Evolutionary conservation across 306 rosid species (phyloP).

Genomic region (Citrullus mucosospermus): DNA sequence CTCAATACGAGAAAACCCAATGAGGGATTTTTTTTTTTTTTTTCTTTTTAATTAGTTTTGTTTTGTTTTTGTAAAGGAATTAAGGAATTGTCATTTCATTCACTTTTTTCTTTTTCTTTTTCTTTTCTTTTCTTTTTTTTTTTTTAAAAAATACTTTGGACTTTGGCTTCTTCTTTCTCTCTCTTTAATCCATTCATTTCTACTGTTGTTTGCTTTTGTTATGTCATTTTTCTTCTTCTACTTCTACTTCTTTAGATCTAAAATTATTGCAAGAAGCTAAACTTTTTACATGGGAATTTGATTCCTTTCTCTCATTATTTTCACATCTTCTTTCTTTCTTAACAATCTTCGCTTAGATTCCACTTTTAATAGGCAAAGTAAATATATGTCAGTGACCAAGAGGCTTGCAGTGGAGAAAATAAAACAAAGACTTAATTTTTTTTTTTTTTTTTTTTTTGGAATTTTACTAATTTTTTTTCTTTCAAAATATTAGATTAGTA

Average conservation of each 20-base stretch:
- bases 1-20: neutral
- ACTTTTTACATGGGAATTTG: neutral
- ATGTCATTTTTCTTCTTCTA: neutral
- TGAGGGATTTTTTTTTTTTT: neutral
- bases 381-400: too few relatives aligned
- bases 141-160: neutral
- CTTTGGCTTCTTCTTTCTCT: neutral
- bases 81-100: conserved; percentile 3
- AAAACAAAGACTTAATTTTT: too few relatives aligned
- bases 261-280: neutral
- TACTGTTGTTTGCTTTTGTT: neutral
- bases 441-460: too few relatives aligned
- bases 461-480: too few relatives aligned
- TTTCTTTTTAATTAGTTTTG: neutral
- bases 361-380: too few relatives aligned
- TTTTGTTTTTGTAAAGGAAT: neutral
- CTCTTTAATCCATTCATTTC: neutral
- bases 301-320: neutral
- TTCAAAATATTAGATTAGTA: too few relatives aligned
- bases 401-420: too few relatives aligned
- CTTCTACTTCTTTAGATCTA: neutral
- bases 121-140: neutral
- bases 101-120: neutral
- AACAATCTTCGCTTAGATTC: too few relatives aligned
- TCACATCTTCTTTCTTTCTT: too few relatives aligned